A percentile compares a stretch with the other conserved stretches of the same genome.
Evolutionary conservation across 306 rosid genomes (phyloP).

Genomic region (Mimosa bimucronata): DNA sequence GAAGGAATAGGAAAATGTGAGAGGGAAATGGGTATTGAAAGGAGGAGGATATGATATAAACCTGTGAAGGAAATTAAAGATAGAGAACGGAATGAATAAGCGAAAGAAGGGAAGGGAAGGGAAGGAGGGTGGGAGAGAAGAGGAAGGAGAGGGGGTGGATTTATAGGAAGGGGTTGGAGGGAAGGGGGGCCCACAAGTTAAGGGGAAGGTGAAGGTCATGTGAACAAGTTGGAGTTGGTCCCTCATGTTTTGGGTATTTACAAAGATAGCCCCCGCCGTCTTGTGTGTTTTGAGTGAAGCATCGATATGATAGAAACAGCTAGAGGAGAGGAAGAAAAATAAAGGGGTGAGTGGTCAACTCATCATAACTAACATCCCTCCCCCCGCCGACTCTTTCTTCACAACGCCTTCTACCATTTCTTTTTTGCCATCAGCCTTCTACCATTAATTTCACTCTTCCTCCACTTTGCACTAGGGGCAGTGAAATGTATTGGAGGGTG

Average conservation of each 20-base stretch:
- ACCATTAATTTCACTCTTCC: not conserved
- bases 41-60: not conserved
- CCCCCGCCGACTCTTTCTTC: too few species aligned
- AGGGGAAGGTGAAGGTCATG: not conserved
- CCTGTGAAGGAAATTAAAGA: not conserved
- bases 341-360: not conserved
- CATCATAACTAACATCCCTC: not conserved
- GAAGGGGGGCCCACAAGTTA: slow-evolving; percentile 29
- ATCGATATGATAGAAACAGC: too few species aligned
- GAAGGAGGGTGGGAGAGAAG: slow-evolving; percentile 48
- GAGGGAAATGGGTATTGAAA: not conserved
- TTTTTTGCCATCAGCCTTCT: too few species aligned
- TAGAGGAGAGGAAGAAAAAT: not conserved
- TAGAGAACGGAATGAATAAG: not conserved
- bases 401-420: not conserved
- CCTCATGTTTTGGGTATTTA: not conserved
- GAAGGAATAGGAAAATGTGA: slow-evolving; percentile 1
- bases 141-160: slow-evolving; percentile 38
- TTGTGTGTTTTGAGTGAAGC: not conserved
- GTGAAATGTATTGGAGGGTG: not conserved
- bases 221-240: not conserved
- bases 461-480: too few species aligned
- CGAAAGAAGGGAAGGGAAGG: not conserved
- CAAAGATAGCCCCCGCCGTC: not conserved
- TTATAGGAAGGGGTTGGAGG: slow-evolving; percentile 50